Percentiles rank a stretch among this genome's conserved stretches.
These are phyloP conservation scores for Epichloe amarillans DNA, from an alignment of 2,329 filamentous ascomycete species.

Conservation along the genomic window DNA sequence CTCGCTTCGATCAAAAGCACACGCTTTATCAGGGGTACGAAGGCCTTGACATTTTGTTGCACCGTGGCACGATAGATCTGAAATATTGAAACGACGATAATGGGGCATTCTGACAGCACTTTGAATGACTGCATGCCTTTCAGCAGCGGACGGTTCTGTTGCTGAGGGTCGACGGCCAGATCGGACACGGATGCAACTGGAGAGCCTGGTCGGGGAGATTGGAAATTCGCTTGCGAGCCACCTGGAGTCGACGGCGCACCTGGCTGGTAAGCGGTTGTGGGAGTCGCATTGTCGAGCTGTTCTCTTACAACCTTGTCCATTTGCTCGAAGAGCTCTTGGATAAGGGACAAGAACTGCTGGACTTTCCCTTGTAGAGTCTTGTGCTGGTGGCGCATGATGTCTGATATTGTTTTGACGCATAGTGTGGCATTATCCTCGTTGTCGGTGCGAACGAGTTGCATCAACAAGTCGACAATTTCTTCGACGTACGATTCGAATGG, in stretches of 20 bases:
- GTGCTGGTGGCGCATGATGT: conserved; percentile 84
- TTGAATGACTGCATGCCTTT: conserved; percentile 99
- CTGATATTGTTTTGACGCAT: conserved; percentile 95
- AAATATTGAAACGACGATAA: conserved; percentile 97
- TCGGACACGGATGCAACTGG: conserved; percentile 74
- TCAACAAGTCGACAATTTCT: conserved; percentile 80
- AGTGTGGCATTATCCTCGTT: conserved; percentile 99
- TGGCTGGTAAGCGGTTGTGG: conserved; percentile 35
- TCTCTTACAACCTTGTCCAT: conserved; percentile 93
- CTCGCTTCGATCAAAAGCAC: conserved; percentile 81
- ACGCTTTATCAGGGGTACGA: conserved; percentile 86
- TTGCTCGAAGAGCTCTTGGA: conserved; percentile 89
- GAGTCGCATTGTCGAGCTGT: conserved; percentile 70
- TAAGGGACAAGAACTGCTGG: conserved; percentile 78
- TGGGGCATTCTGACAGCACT: conserved; percentile 91
- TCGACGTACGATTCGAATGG: conserved; percentile 78
- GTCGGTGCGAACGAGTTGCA: conserved; percentile 76
- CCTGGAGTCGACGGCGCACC: conserved; percentile 54
- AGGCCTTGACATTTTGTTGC: conserved; percentile 72
- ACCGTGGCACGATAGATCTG: conserved; percentile 79
- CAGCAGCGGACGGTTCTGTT: conserved; percentile 65
- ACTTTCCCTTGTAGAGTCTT: conserved; percentile 69
- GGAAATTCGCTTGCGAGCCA: conserved; percentile 56
- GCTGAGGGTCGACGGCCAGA: conserved; percentile 66
- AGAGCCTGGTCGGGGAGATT: conserved; percentile 81